Evolutionary conservation across 768 basidiomycete species (phyloP).

Genomic region (Suillus placidus): DNA sequence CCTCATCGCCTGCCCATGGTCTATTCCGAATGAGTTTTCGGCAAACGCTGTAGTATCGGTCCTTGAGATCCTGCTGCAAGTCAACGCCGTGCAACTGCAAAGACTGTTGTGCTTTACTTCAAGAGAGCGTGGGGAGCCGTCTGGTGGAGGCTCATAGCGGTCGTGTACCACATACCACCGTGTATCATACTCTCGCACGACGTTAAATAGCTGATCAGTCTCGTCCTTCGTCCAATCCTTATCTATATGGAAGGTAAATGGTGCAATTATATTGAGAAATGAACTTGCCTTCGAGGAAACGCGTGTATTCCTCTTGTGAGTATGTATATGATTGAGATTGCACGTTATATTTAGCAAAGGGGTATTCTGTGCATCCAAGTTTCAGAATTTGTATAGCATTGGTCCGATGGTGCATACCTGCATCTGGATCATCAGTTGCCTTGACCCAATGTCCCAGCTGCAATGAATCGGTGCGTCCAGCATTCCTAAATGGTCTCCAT

Average conservation of each 20-base stretch:
- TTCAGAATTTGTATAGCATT: not conserved
- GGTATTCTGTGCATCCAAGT: conserved; percentile 55
- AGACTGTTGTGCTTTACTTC: conserved; percentile 53
- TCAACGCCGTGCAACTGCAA: not conserved
- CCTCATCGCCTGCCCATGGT: conserved; percentile 84
- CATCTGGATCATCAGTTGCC: conserved; percentile 51
- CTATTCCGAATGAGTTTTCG: conserved; percentile 83
- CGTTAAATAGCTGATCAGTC: conserved; percentile 86
- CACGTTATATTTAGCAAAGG: conserved; percentile 83
- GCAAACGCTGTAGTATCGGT: conserved; percentile 91
- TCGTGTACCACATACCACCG: conserved; percentile 91
- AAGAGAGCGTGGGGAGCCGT: conserved; percentile 56
- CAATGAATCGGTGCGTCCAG: conserved; percentile 67
- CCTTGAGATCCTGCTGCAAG: conserved; percentile 78
- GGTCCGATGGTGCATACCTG: conserved; percentile 45
- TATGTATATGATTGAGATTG: conserved; percentile 68
- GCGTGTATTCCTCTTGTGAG: conserved; percentile 84
- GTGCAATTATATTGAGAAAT: not conserved
- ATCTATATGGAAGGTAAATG: conserved; percentile 45
- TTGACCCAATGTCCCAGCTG: conserved; percentile 85
- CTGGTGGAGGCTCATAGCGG: conserved; percentile 76
- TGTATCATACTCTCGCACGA: conserved; percentile 81
- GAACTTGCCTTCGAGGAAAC: conserved; percentile 68
- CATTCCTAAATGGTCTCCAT: conserved; percentile 72
- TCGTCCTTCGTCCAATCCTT: conserved; percentile 90